A percentile compares a stretch with the other conserved stretches of the same genome.
phyloP scores from a whole-genome alignment of 176 grass and related monocot species.

The Paspalum vaginatum region DNA sequence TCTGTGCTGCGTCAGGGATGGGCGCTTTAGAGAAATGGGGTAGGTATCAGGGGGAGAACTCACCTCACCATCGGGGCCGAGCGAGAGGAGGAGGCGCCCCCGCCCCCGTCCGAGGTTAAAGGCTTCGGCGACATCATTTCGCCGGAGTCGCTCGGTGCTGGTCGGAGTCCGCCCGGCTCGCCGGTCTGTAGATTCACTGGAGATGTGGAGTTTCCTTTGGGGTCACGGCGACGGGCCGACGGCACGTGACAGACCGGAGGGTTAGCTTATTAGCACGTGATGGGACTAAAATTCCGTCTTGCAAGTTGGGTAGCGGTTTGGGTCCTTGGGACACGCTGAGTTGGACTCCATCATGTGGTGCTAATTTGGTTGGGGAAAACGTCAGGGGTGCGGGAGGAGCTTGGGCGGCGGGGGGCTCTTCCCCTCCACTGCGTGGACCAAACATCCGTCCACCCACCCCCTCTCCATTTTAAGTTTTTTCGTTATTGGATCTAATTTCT shows the following conservation, averaged over 20 bases:
- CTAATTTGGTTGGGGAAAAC: no score
- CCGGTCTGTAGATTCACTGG: not conserved
- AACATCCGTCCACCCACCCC: no score
- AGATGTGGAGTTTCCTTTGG: not conserved
- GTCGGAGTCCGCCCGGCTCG: constrained; percentile 8
- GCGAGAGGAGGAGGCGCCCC: constrained; percentile 30
- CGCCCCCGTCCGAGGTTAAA: no score
- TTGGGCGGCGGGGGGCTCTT: no score
- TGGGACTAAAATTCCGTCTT: not conserved
- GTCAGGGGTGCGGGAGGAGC: no score
- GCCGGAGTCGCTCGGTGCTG: constrained; percentile 19
- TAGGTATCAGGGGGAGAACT: not conserved
- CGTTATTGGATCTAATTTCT: no score
- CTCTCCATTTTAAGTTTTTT: no score
- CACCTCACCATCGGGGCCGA: constrained; percentile 34
- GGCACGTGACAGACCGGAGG: not conserved
- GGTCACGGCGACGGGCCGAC: not conserved
- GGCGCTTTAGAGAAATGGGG: constrained; percentile 11
- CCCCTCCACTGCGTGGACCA: no score
- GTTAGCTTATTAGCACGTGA: constrained; percentile 3
- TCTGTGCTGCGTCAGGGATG: not conserved
- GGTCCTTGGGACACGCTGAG: no score
- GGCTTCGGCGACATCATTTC: constrained; percentile 52
- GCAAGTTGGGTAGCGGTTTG: no score
- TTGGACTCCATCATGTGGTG: no score